A percentile compares a stretch with the other conserved stretches of the same genome.
Conservation (phyloP, 2,329 filamentous ascomycete species). For the Sclerotinia borealis region DNA sequence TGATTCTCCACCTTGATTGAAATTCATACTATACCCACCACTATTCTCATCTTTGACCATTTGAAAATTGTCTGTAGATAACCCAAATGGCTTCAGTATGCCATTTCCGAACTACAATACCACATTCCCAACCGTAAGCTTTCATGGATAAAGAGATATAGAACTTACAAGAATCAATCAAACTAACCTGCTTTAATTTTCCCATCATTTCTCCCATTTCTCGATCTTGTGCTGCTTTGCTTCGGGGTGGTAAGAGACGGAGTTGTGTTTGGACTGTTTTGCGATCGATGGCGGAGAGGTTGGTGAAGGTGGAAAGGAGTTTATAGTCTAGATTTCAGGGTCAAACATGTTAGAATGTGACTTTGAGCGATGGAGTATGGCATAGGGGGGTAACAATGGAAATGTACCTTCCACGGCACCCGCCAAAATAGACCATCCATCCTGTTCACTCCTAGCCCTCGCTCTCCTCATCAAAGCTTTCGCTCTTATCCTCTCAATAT, state of each 20-base stretch:
- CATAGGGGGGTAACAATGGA: not conserved
- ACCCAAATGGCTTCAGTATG: slow-evolving; percentile 83
- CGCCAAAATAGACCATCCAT: slow-evolving; percentile 74
- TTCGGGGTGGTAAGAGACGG: slow-evolving; percentile 55
- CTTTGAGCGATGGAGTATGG: not conserved
- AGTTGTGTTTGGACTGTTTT: slow-evolving; percentile 64
- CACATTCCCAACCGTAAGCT: not conserved
- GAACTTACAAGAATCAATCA: not conserved
- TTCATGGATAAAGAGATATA: not conserved
- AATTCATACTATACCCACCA: slow-evolving; percentile 93
- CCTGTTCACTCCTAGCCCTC: slow-evolving; percentile 52
- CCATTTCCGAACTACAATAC: slow-evolving; percentile 69
- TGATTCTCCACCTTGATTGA: slow-evolving; percentile 38
- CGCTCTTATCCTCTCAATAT: slow-evolving; percentile 69
- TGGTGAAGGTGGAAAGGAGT: slow-evolving; percentile 50
- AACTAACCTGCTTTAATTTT: slow-evolving; percentile 73
- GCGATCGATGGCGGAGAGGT: slow-evolving; percentile 59
- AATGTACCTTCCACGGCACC: slow-evolving; percentile 54
- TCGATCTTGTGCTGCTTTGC: slow-evolving; percentile 73
- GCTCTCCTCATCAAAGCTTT: slow-evolving; percentile 64
- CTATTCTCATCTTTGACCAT: slow-evolving; percentile 86
- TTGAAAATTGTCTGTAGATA: slow-evolving; percentile 91
- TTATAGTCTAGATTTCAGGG: slow-evolving; percentile 59
- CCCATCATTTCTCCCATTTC: slow-evolving; percentile 98
- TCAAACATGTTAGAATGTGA: not conserved